phyloP scores from a whole-genome alignment of 768 basidiomycete species.

The Hericium erinaceus region DNA sequence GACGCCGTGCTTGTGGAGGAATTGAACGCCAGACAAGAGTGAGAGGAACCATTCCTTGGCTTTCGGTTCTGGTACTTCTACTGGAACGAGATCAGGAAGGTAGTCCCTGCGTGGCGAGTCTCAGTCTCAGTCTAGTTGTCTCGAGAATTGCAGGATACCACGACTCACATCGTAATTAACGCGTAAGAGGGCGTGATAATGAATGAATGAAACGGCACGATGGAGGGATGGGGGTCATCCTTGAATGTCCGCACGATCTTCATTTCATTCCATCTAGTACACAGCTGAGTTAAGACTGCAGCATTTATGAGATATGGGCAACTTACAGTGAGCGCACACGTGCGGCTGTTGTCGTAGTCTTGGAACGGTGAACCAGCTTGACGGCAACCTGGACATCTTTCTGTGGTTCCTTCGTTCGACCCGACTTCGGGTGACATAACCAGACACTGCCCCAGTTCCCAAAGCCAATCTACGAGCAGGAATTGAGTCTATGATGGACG shows the following conservation, averaged over 20 bases:
- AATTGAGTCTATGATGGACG: background rate
- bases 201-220: constrained; percentile 91
- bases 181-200: constrained; percentile 88
- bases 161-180: constrained; percentile 80
- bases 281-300: background rate
- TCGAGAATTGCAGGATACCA: background rate
- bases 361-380: constrained; percentile 84
- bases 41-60: constrained; percentile 78
- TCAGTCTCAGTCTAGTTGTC: background rate
- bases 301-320: background rate
- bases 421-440: constrained; percentile 58
- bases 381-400: constrained; percentile 63
- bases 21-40: constrained; percentile 75
- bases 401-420: constrained; percentile 29
- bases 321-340: constrained; percentile 81
- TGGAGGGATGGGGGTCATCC: constrained; percentile 79
- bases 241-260: constrained; percentile 85
- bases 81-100: constrained; percentile 79
- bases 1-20: constrained; percentile 74
- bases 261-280: constrained; percentile 89
- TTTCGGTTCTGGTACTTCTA: constrained; percentile 72
- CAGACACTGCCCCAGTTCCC: constrained; percentile 94
- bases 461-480: constrained; percentile 57
- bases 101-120: constrained; percentile 51
- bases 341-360: constrained; percentile 78